Base-by-base conservation (phyloP, 2,329 filamentous ascomycete species). In the Xylaria digitata region DNA sequence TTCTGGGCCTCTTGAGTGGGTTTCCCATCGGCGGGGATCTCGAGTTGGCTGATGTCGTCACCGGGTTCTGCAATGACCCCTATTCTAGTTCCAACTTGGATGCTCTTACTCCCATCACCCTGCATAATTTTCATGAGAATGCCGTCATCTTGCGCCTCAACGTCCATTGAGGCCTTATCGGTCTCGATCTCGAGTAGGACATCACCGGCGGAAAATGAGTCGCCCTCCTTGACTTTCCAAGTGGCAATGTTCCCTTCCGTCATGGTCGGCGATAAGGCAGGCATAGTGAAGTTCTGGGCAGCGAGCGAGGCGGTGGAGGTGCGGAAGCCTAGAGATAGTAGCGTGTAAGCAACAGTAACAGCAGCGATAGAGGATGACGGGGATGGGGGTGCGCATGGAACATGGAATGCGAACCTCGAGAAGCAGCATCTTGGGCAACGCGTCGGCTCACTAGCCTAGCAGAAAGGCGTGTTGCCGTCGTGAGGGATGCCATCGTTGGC, bases 151-250 rank as follows among this genome's bases (percentile, higher is more conserved):
- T 96, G 93, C 46, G 93, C 93, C 83, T 97, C 94, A 30, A 97
- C 93, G 74, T 97, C 94, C 93, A 97, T 97, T 63, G 92, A 92
- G 63, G 93, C 93, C 85, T 97, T 97, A 81, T 97, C 93, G 66
- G 93, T 97, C 83, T 97, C 93, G 78, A 97, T 96, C 81, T 97
- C 93, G 66, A 97, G 88, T 58, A 97, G 85, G 37, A 97, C 92
- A 79, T 97, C 93, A 72, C 93, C 93, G 65, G 93, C 91, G 56
- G 87, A 84, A 80, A 93, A 97, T 58, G 88, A 86, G 73, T 96
- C 92, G 77, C 93, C 93, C 82, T 96, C 93, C 80, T 95, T 95
- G 75, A 96, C 86, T 79, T 89, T 91, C 93, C 93, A 97, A 68
- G 81, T 87, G 54, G 92, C 87, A 76, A 97, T 96, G 80, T 93